Conservation (phyloP, 305 asterid genomes). For the Lippia alba region DNA sequence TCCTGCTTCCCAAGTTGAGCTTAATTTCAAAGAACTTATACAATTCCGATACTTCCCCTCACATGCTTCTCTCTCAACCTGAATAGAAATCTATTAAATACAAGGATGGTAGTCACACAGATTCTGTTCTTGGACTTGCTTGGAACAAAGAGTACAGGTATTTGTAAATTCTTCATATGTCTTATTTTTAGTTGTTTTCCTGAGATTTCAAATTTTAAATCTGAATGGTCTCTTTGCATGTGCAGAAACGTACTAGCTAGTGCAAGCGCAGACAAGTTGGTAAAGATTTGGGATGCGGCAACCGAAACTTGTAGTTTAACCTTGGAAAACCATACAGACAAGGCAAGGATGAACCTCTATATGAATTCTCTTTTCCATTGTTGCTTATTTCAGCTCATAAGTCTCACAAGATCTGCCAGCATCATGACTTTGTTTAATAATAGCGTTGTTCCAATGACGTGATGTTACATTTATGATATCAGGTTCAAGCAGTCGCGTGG, state of each 20-base stretch:
- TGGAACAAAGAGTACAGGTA: slow-evolving; percentile 95
- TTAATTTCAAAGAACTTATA: not conserved
- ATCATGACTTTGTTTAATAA: not conserved
- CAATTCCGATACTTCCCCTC: slow-evolving; percentile 10
- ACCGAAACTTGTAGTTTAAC: slow-evolving; percentile 73
- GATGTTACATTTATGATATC: slow-evolving; percentile 35
- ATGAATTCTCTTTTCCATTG: not conserved
- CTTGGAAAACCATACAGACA: slow-evolving; percentile 84
- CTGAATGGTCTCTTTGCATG: slow-evolving; percentile 20
- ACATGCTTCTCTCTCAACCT: slow-evolving; percentile 7
- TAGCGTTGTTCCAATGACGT: slow-evolving; percentile 13
- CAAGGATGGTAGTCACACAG: slow-evolving; percentile 87
- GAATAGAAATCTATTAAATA: slow-evolving; percentile 72
- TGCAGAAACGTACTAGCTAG: slow-evolving; percentile 89
- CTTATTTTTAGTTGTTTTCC: slow-evolving; percentile 16
- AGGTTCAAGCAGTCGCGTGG: slow-evolving; percentile 98
- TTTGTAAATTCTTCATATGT: slow-evolving; percentile 11
- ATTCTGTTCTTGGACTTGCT: slow-evolving; percentile 89
- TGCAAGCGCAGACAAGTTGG: slow-evolving; percentile 90
- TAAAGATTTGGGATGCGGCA: slow-evolving; percentile 88
- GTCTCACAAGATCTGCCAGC: slow-evolving; percentile 1
- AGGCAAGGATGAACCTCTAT: slow-evolving; percentile 51
- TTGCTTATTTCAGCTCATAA: slow-evolving; percentile 7
- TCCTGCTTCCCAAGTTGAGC: not conserved
- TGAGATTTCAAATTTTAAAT: slow-evolving; percentile 11